These are phyloP conservation scores for Clarireedia sp. DNA, from an alignment of 2,329 filamentous ascomycete genomes.

Conservation along the genomic window DNA sequence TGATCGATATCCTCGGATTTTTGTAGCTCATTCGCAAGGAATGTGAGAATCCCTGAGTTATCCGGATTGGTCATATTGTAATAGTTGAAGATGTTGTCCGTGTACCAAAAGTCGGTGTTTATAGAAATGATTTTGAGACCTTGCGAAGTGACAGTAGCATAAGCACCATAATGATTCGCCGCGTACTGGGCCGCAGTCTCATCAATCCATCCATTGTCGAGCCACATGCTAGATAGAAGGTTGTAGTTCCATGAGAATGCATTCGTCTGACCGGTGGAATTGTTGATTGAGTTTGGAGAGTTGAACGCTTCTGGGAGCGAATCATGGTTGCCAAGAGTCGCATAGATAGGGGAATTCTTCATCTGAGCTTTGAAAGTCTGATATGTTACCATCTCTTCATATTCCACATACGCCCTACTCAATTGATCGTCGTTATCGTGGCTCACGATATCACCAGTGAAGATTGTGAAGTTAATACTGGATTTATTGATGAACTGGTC, in stretches of 20 bases:
- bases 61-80: conserved; percentile 25
- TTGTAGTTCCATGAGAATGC: conserved; percentile 11
- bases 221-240: conserved; percentile 9
- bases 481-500: conserved; percentile 9
- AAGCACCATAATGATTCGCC: conserved; percentile 20
- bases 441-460: conserved; percentile 29
- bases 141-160: conserved; percentile 6
- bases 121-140: conserved; percentile 24
- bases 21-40: conserved; percentile 21
- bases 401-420: conserved; percentile 24
- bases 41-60: conserved; percentile 19
- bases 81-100: conserved; percentile 23
- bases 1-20: conserved; percentile 21
- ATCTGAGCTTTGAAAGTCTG: conserved; percentile 25
- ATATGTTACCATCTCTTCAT: conserved; percentile 25
- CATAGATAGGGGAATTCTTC: conserved; percentile 21
- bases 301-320: not conserved
- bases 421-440: conserved; percentile 24
- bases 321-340: conserved; percentile 27
- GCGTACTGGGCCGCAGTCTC: conserved; percentile 21
- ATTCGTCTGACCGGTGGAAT: conserved; percentile 5
- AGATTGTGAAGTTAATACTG: conserved; percentile 24
- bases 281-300: conserved; percentile 3
- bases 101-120: conserved; percentile 28
- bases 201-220: conserved; percentile 22